Evolutionary conservation across 1,284 basidiomycete species (phyloP), one percentile per base, ranked within the genome.

Genomic region (Apiotrichum gamsii): DNA sequence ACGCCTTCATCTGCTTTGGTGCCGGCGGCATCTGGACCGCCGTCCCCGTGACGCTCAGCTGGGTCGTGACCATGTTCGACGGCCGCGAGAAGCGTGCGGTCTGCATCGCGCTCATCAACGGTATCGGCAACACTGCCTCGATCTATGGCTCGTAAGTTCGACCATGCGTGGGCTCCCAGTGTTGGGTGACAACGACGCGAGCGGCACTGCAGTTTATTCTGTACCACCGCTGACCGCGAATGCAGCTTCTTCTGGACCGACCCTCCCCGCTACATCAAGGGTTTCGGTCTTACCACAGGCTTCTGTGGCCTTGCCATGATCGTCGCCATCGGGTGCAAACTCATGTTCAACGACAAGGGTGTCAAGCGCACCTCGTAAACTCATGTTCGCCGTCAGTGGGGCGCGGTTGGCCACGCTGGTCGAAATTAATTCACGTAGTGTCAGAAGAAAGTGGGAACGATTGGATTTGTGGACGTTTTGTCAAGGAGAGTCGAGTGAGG

Each of bases 221-320:
- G n/a, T n/a, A n/a, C n/a, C n/a, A n/a, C n/a, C n/a, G n/a, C n/a
- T n/a, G n/a, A n/a, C n/a, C n/a, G n/a, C n/a, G n/a, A n/a, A n/a
- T n/a, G n/a, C n/a, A n/a, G n/a, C n/a, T 72, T 69, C 60, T 61
- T 73, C 58, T 73, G 72, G 72, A 67, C 68, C 8, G 34, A 51
- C 4, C 63, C 57, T 1, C 70, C 72, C 10, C 46, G 47, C 41
- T 73, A 72, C 57, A 41, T 53, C 49, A 61, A 53, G 35, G 70
- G 70, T 18, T 72, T 72, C 45, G 52, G 51, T 11, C 60, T 66
- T 47, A 65, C 68, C 3, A 67, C 62, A 3, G 62, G 56, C 11
- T 52, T 72, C 32, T 56, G 67, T 24, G 66, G 59, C 29, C 24
- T 56, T 16, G 61, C 60, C 5, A 60, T 55, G 6, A 19, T 59